phyloP scores from a whole-genome alignment of 1,284 basidiomycete species.

The Anthracocystis panici-leucophaei region DNA sequence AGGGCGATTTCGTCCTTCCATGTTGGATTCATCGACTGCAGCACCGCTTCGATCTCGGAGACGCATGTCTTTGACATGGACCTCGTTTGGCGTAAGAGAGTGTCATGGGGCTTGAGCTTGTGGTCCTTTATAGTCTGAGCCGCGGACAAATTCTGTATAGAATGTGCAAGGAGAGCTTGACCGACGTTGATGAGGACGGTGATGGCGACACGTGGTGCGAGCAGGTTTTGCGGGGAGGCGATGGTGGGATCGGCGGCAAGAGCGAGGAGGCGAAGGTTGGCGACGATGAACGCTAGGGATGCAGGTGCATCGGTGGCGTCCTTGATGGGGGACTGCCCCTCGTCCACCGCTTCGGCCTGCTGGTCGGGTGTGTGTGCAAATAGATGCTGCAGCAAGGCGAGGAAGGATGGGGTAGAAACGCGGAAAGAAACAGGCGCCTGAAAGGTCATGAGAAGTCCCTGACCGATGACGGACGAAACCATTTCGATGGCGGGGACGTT shows the following conservation, averaged over 20 bases:
- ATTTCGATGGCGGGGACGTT: conserved; percentile 41
- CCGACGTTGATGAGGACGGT: conserved; percentile 47
- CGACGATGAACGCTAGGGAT: conserved; percentile 26
- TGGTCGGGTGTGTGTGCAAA: background rate
- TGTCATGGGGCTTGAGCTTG: conserved; percentile 15
- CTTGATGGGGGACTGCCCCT: background rate
- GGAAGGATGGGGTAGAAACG: conserved; percentile 24
- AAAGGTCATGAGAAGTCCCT: conserved; percentile 44
- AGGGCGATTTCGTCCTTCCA: conserved; percentile 52
- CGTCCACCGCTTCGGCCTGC: background rate
- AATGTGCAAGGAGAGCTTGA: conserved; percentile 30
- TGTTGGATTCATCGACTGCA: conserved; percentile 42
- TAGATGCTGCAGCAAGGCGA: conserved; percentile 16
- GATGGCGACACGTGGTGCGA: conserved; percentile 45
- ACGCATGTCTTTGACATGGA: conserved; percentile 14
- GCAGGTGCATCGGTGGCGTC: conserved; percentile 14
- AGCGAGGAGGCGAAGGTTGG: conserved; percentile 34
- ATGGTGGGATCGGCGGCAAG: conserved; percentile 34
- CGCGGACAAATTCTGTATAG: conserved; percentile 17
- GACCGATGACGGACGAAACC: conserved; percentile 46
- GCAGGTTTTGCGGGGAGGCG: conserved; percentile 33
- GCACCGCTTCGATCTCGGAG: conserved; percentile 28
- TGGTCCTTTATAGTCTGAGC: conserved; percentile 21
- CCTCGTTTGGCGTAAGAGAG: conserved; percentile 6
- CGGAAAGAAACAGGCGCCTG: conserved; percentile 23